phyloP scores from a whole-genome alignment of 2,329 filamentous ascomycete genomes.

The Phyllosticta citrichinensis region DNA sequence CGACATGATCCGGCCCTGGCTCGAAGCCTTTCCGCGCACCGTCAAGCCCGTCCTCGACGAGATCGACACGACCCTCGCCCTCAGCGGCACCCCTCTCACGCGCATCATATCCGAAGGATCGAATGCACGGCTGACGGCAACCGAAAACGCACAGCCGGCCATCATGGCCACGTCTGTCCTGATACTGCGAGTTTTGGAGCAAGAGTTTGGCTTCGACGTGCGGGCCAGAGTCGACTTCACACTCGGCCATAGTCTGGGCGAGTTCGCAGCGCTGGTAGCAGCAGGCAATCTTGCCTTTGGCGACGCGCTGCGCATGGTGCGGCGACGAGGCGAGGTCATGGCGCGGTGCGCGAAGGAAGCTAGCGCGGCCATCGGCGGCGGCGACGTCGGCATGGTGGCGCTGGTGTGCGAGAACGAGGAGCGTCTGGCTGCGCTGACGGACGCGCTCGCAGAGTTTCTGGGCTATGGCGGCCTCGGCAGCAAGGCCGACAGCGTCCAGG shows the following conservation, averaged over 20 bases:
- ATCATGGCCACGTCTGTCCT: slow-evolving; percentile 93
- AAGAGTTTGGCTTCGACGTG: slow-evolving; percentile 69
- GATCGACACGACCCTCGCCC: slow-evolving; percentile 68
- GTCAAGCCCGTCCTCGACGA: slow-evolving; percentile 70
- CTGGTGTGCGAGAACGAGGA: slow-evolving; percentile 71
- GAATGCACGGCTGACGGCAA: slow-evolving; percentile 65
- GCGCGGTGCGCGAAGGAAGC: slow-evolving; percentile 61
- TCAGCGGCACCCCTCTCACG: slow-evolving; percentile 50
- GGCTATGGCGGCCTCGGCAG: slow-evolving; percentile 55
- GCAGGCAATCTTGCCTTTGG: slow-evolving; percentile 69
- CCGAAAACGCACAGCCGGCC: slow-evolving; percentile 82
- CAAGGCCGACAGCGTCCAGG: slow-evolving; percentile 57
- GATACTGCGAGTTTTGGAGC: slow-evolving; percentile 77
- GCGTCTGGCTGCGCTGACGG: slow-evolving; percentile 59
- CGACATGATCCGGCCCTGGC: slow-evolving; percentile 78
- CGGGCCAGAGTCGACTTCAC: slow-evolving; percentile 66
- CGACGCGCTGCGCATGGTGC: slow-evolving; percentile 69
- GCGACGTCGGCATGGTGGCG: slow-evolving; percentile 90
- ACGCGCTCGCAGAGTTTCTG: slow-evolving; percentile 69
- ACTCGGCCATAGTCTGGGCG: slow-evolving; percentile 82
- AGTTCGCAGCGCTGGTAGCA: slow-evolving; percentile 84
- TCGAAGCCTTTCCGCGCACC: slow-evolving; percentile 73
- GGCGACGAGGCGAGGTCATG: slow-evolving; percentile 73
- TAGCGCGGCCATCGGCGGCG: slow-evolving; percentile 51
- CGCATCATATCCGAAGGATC: slow-evolving; percentile 71